Evolutionary conservation across 1,284 basidiomycete genomes (phyloP).

Genomic region (Naganishia sp.): DNA sequence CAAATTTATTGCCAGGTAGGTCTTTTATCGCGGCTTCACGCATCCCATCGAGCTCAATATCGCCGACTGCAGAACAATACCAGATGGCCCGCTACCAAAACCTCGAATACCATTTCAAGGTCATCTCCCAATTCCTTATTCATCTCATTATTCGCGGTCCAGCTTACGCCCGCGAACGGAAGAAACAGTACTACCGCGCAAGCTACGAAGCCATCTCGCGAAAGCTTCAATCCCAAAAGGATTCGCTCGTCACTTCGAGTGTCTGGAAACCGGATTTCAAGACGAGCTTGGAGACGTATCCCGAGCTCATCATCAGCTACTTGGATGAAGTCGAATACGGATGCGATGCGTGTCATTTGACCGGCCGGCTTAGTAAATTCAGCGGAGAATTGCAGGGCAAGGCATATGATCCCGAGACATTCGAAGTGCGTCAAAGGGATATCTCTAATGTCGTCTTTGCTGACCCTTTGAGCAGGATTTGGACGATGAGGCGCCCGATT

Average conservation of each 20-base stretch:
- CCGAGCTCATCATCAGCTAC: constrained; percentile 60
- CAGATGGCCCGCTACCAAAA: constrained; percentile 71
- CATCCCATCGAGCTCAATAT: not conserved
- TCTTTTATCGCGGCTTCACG: constrained; percentile 45
- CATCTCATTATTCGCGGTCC: constrained; percentile 65
- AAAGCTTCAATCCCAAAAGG: constrained; percentile 28
- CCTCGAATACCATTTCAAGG: constrained; percentile 54
- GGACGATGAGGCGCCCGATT: constrained; percentile 43
- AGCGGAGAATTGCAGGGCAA: constrained; percentile 41
- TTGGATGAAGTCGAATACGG: constrained; percentile 63
- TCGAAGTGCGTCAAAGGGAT: constrained; percentile 37
- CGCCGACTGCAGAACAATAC: constrained; percentile 59
- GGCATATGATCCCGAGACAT: constrained; percentile 47
- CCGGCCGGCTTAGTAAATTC: constrained; percentile 57
- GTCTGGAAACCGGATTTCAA: constrained; percentile 73
- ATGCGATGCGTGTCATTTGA: constrained; percentile 78
- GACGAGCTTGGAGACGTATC: constrained; percentile 65
- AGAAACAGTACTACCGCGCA: constrained; percentile 43
- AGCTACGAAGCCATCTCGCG: constrained; percentile 35
- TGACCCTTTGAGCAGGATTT: constrained; percentile 42
- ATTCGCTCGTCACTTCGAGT: constrained; percentile 31
- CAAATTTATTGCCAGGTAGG: constrained; percentile 52
- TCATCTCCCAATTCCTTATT: constrained; percentile 80
- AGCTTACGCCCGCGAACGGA: constrained; percentile 26
- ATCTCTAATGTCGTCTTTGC: not conserved